Conservation (phyloP, 116 monocot species). For the Phalaenopsis hybrid region DNA sequence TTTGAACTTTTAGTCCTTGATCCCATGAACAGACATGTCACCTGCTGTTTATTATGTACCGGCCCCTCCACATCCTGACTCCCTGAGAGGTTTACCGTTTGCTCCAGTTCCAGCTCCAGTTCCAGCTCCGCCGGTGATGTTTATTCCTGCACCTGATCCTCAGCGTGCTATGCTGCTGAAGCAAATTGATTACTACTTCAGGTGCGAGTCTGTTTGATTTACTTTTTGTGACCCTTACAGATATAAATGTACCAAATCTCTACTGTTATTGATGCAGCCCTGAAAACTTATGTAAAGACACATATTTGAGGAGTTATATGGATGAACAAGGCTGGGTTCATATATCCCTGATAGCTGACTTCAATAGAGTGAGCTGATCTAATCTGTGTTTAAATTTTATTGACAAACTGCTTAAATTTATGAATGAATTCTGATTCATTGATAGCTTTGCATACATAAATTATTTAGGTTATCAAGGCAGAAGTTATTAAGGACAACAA, state of each 20-base stretch:
- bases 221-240: neutral
- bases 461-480: neutral
- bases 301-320: conserved; percentile 34
- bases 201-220: conserved; percentile 18
- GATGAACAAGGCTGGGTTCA: conserved; percentile 48
- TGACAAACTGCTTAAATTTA: neutral
- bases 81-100: conserved; percentile 4
- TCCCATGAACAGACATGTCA: conserved; percentile 2
- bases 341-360: conserved; percentile 37
- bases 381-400: neutral
- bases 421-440: neutral
- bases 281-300: conserved; percentile 42
- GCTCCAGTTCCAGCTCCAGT: conserved; percentile 2
- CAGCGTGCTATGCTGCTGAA: conserved; percentile 27
- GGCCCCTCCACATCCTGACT: neutral
- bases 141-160: conserved; percentile 20
- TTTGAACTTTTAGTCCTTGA: neutral
- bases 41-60: conserved; percentile 11
- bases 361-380: conserved; percentile 35
- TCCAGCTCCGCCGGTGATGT: conserved; percentile 7
- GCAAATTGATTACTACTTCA: conserved; percentile 52
- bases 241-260: neutral
- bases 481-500: neutral
- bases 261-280: conserved; percentile 19
- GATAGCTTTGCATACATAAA: neutral